A percentile compares a stretch with the other conserved stretches of the same genome.
Conservation (phyloP, 2,329 filamentous ascomycete genomes). For the Scleromitrula shiraiana region DNA sequence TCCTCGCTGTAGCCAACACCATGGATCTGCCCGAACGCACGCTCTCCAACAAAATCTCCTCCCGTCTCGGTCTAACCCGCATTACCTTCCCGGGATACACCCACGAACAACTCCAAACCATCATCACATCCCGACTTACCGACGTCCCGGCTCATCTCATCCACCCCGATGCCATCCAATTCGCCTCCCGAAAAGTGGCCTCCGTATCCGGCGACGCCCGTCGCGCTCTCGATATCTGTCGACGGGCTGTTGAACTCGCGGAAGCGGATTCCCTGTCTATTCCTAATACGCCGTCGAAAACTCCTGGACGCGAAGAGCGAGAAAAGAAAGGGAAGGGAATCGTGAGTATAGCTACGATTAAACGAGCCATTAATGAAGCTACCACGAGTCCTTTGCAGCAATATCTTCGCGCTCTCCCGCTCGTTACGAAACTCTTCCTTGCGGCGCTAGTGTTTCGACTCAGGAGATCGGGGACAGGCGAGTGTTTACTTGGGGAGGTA, state of each 20-base stretch:
- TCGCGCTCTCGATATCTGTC: conserved; percentile 88
- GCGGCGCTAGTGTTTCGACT: conserved; percentile 72
- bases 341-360: conserved; percentile 89
- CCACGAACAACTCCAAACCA: conserved; percentile 93
- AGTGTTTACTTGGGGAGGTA: conserved; percentile 83
- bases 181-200: conserved; percentile 91
- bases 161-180: conserved; percentile 88
- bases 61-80: conserved; percentile 73
- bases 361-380: conserved; percentile 89
- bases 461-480: conserved; percentile 74
- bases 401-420: conserved; percentile 72
- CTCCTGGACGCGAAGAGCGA: conserved; percentile 31
- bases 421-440: conserved; percentile 78
- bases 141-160: conserved; percentile 86
- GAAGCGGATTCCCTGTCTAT: conserved; percentile 55
- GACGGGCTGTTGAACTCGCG: conserved; percentile 88
- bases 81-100: conserved; percentile 98
- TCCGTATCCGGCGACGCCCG: conserved; percentile 92
- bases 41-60: conserved; percentile 96
- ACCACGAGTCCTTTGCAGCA: conserved; percentile 89
- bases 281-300: conserved; percentile 56
- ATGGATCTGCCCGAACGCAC: conserved; percentile 98
- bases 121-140: conserved; percentile 88
- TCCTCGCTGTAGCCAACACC: conserved; percentile 94
- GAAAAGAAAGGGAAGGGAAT: conserved; percentile 35